Evolutionary conservation across 306 rosid genomes (phyloP), one percentile per base, ranked within the genome.

Genomic region (Cyclanthera cordifolia): DNA sequence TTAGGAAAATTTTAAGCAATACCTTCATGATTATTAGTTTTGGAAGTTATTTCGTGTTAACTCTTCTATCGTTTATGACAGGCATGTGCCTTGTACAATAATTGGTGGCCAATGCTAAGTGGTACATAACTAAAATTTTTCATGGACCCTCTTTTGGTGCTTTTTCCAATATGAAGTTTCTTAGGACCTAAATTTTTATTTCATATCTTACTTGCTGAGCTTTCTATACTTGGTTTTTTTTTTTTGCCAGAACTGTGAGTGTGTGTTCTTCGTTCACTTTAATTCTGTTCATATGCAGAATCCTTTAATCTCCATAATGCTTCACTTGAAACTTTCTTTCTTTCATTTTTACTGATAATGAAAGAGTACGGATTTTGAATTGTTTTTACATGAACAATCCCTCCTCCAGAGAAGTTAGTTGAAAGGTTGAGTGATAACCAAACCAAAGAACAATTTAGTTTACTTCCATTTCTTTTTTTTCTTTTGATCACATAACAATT

Each of bases 41-140:
- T 58, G 19, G 23, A 58, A 30, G 23, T 30, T 46, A 58, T 28
- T 69, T n/a, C 32, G 1, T 34, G 27, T 19, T 16, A 8, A 37
- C 74, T 69, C 75, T 76, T 65, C 61, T 51, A 30, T 79, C 19
- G 20, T 17, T n/a, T 75, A 19, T 72, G 58, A 53, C 95, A 92
- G 98, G 98, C 98, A 63, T 92, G 98, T 73, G 96, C 95, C 58
- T 75, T 92, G 85, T 89, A 85, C 82, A 67, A 79, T 78, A 92
- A 92, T 71, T 92, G 98, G 98, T 92, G 98, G 98, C 96, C 98
- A n/a, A 87, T 92, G 98, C 85, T 92, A 56, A 82, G 84, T 70
- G 90, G 98, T 92, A 73, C 12, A 39, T 37, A 5, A 68, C 83
- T 20, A 43, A 43, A 45, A 24, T 74, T 63, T 43, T 30, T 37